phyloP scores from a whole-genome alignment of 2,329 filamentous ascomycete genomes.

The Pestalotiopsis sp. region DNA sequence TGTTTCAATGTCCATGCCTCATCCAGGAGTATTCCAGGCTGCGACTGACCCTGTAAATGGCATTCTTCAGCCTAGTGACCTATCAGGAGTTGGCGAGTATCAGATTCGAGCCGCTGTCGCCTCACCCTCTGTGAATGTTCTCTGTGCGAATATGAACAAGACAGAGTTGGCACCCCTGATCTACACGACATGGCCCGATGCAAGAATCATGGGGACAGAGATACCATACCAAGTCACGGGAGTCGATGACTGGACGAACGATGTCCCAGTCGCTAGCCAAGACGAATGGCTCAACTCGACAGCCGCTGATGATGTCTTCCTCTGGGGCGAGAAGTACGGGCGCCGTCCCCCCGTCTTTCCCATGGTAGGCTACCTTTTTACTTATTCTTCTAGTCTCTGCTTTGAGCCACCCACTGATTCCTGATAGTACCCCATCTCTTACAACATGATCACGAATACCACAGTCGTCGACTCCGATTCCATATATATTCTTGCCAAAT shows the following conservation, averaged over 20 bases:
- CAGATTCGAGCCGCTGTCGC: conserved; percentile 67
- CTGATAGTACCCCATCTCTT: conserved; percentile 53
- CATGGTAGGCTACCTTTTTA: conserved; percentile 35
- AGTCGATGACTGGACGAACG: conserved; percentile 34
- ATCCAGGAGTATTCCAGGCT: conserved; percentile 65
- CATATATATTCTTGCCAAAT: conserved; percentile 67
- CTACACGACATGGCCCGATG: conserved; percentile 60
- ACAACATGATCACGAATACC: conserved; percentile 66
- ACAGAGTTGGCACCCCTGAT: conserved; percentile 64
- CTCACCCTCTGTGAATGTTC: conserved; percentile 69
- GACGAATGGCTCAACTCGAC: conserved; percentile 53
- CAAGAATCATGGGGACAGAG: conserved; percentile 31
- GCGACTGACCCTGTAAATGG: conserved; percentile 60
- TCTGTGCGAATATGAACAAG: conserved; percentile 67
- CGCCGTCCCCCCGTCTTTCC: conserved; percentile 55
- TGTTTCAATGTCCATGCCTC: conserved; percentile 75
- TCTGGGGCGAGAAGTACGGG: conserved; percentile 56
- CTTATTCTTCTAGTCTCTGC: neutral
- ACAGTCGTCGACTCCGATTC: conserved; percentile 45
- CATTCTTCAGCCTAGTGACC: conserved; percentile 68
- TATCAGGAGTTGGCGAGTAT: conserved; percentile 69
- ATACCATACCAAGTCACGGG: conserved; percentile 34
- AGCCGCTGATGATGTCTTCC: conserved; percentile 68
- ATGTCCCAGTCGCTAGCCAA: conserved; percentile 35
- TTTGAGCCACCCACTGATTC: neutral